Conservation (phyloP, 2,329 filamentous ascomycete species). For the Microascus cirrosus region DNA sequence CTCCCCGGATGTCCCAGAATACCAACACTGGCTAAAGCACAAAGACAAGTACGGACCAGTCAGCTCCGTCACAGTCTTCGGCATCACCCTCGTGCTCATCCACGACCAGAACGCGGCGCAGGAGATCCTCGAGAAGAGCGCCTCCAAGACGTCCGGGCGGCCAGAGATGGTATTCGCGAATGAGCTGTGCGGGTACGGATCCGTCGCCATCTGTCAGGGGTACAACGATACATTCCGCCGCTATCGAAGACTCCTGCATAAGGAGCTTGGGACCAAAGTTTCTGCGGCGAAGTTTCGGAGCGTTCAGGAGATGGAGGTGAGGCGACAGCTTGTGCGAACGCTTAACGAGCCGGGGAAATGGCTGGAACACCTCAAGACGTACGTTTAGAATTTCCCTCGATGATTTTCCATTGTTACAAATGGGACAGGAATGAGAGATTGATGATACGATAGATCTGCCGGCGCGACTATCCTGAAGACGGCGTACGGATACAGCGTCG, state of each 20-base stretch:
- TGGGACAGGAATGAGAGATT: too few relatives aligned
- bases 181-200: conserved; percentile 15
- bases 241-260: conserved; percentile 15
- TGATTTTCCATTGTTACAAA: too few relatives aligned
- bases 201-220: conserved; percentile 9
- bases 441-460: conserved; percentile 13
- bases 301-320: conserved; percentile 15
- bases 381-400: too few relatives aligned
- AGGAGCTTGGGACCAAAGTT: conserved; percentile 15
- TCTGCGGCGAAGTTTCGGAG: conserved; percentile 10
- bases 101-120: conserved; percentile 22
- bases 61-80: conserved; percentile 27
- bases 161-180: conserved; percentile 15
- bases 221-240: conserved; percentile 12
- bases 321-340: conserved; percentile 12
- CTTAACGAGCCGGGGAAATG: conserved; percentile 12
- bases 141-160: conserved; percentile 19
- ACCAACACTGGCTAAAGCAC: conserved; percentile 27
- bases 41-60: conserved; percentile 24
- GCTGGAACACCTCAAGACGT: conserved; percentile 16
- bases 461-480: conserved; percentile 15
- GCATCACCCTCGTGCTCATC: conserved; percentile 26
- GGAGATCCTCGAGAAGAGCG: conserved; percentile 23
- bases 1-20: conserved; percentile 18
- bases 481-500: conserved; percentile 19